A percentile compares a stretch with the other conserved stretches of the same genome.
Conservation (phyloP, 495 filamentous ascomycete genomes). For the Penicillium odoratum region DNA sequence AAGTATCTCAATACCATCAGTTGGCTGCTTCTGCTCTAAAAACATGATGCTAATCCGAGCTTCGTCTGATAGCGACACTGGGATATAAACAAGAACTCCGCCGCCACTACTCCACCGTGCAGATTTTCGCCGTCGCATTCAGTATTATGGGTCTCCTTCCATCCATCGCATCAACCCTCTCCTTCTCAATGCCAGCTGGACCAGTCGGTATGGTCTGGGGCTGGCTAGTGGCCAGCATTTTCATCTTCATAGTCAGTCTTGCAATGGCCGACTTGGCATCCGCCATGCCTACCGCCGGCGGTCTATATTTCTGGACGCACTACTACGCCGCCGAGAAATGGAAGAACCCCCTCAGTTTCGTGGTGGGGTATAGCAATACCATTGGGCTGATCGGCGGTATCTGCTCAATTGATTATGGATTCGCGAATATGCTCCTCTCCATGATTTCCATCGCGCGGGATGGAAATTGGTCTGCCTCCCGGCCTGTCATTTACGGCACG, state of each 20-base stretch:
- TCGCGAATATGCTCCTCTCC: conserved; percentile 54
- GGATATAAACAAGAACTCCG: conserved; percentile 72
- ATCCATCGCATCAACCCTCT: conserved; percentile 64
- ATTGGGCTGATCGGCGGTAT: conserved; percentile 65
- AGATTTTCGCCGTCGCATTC: conserved; percentile 72
- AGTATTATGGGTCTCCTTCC: conserved; percentile 73
- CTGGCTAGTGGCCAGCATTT: conserved; percentile 19
- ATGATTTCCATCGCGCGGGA: conserved; percentile 63
- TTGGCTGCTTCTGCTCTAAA: neutral
- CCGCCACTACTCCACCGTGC: conserved; percentile 63
- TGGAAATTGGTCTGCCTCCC: conserved; percentile 60
- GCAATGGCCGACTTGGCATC: conserved; percentile 60
- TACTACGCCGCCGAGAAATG: conserved; percentile 61
- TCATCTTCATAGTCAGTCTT: conserved; percentile 2
- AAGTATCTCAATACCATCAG: neutral
- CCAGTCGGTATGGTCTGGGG: conserved; percentile 71
- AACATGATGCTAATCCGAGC: neutral
- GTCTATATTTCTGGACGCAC: conserved; percentile 72
- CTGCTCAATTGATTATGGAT: conserved; percentile 59
- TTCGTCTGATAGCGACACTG: conserved; percentile 32
- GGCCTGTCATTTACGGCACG: conserved; percentile 61
- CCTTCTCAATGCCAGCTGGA: conserved; percentile 66
- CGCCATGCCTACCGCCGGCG: conserved; percentile 70
- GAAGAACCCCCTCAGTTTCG: conserved; percentile 63
- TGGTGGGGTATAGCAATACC: conserved; percentile 73